Base-by-base conservation (phyloP, 2,329 filamentous ascomycete species). In the Lasiodiplodia sp. region DNA sequence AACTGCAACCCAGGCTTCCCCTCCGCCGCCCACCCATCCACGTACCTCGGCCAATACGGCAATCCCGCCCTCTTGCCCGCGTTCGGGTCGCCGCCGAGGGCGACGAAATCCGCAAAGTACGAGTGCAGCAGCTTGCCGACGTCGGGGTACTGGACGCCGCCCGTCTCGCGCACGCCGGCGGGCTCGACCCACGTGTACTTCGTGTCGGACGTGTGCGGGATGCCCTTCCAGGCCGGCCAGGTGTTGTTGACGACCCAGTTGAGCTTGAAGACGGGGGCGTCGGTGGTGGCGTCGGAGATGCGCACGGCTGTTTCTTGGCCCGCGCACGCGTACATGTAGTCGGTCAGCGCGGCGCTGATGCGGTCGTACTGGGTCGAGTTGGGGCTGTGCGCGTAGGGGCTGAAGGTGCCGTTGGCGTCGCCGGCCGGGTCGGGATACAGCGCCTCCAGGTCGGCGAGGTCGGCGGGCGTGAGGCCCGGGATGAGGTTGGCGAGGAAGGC, bases 321-420 rank as follows among this genome's bases (percentile, higher is more conserved):
- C 0, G 82, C 78, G 23, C 82, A 84, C 18, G 82, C 80, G 68
- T 84, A 84, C 37, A 78, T 81, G 62, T 81, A 83, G 71, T 84
- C 83, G 16, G 79, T 79, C 31, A 66, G 38, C 0, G 84, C 81
- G 0, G 82, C 82, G 0, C 80, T 76, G 4, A 85, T 63, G 3
- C 84, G 80, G 47, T 83, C 74, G 67, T 81, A 85, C 70, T 85
- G 83, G 0, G 79, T 81, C 23, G 80, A 81, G 21, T 82, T 79
- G 16, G 80, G 81, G 0, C 78, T 79, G 38, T 77, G 71, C 23
- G 75, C 74, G 49, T 77, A 81, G 0, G 78, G 79, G 3, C 44
- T 52, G 12, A 8, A 28, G 3, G 60, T 64, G 11, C 63, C 71
- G 37, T 73, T 71, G 11, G 62, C 51, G 28, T 72, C 68, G 34